Base-by-base conservation (phyloP, 1,284 basidiomycete genomes). In the Ceratobasidium sp. region DNA sequence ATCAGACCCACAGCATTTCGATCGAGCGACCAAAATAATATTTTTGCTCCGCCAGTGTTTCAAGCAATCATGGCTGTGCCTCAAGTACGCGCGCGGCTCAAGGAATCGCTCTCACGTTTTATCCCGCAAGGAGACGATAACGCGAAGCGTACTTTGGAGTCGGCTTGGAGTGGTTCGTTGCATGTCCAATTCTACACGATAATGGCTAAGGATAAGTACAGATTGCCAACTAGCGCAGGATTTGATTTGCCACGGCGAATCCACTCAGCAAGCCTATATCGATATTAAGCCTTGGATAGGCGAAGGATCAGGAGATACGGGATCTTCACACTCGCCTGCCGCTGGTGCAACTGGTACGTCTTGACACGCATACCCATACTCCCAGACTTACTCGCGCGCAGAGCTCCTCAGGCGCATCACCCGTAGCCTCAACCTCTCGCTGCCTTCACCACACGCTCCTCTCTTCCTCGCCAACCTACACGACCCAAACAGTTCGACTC, bases 61-160 rank as follows among this genome's bases (percentile, higher is more conserved):
- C 70, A 71, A 52, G 49, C 70, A 5, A 58, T 71, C 13, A 32
- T 69, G 22, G 69, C 70, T 20, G 43, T 69, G 6, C 68, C 70
- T 31, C 68, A 55, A 50, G 25, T 71, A 3, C 47, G 58, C 17
- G 32, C 34, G n/a, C 32, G 50, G 38, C 47, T 65, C 17, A 53
- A 65, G 53, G 62, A 17, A 43, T 13, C 10, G 12, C 32, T 35
- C 29, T 5, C 49, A 20, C 4, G 38, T 2, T 8, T 29, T 45
- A 5, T 22, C 10, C 45, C 45, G 10, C 7, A 47, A 15, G 45
- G 45, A 15, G 45, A 47, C 22, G 49, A 65, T 27, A 29, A 25
- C 13, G 42, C 43, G 10, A 35, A 65, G 25, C 20, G 38, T n/a
- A 65, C 31, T n/a, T 27, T 65, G 20, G 50, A 65, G 17, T 32